These are phyloP conservation scores for Backusella psychrophila DNA, from an alignment of 192 early-diverging fungal genomes.

Conservation along the genomic window DNA sequence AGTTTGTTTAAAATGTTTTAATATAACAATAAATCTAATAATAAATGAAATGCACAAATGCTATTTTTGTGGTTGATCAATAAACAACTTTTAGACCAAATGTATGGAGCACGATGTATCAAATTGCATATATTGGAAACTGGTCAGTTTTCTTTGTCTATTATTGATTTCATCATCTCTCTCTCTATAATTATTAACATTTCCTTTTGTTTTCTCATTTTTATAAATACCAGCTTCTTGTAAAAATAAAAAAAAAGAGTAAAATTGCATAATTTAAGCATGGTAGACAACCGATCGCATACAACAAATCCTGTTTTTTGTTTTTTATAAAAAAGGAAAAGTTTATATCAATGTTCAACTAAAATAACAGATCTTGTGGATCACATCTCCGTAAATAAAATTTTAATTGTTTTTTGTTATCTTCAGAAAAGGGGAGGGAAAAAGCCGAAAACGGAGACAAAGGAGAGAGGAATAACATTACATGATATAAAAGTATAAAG, in stretches of 20 bases:
- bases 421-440: not conserved
- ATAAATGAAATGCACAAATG: slow-evolving; percentile 3
- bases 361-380: not conserved
- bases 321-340: not conserved
- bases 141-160: not conserved
- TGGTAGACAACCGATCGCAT: not conserved
- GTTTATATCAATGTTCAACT: not conserved
- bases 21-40: not conserved
- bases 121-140: not conserved
- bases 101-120: not conserved
- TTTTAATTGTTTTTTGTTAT: slow-evolving; percentile 6
- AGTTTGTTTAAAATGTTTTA: not conserved
- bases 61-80: not conserved
- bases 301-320: not conserved
- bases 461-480: not conserved
- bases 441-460: not conserved
- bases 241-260: too few relatives aligned
- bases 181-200: not conserved
- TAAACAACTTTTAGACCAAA: not conserved
- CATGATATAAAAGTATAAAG: not conserved
- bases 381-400: not conserved
- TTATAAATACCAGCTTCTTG: too few relatives aligned
- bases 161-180: not conserved
- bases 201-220: not conserved
- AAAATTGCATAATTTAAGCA: too few relatives aligned